Evolutionary conservation across 2,329 filamentous ascomycete genomes (phyloP), one percentile per base, ranked within the genome.

Genomic region (Niveomyces coronatus): DNA sequence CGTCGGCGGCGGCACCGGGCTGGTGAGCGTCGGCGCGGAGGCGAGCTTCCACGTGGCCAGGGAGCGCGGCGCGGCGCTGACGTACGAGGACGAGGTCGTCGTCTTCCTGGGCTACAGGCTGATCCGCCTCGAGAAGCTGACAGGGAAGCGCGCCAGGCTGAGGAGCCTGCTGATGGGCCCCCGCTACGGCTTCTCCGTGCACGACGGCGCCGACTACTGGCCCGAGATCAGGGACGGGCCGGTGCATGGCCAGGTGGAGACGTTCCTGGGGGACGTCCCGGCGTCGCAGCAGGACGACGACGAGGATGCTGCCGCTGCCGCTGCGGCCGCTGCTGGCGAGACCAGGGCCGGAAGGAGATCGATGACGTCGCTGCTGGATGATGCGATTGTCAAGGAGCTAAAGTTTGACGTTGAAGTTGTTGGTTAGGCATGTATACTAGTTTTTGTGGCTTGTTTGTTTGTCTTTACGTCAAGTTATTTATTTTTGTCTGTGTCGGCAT

Each of bases 161-260:
- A 53, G 52, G 3, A 39, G 60, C 13, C 48, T 57, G 3, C 71
- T 74, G 46, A 62, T 64, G 27, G 69, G 69, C 9, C 67, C 72
- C 47, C 62, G 49, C 39, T 40, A 48, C 28, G 52, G 51, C 10
- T 44, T 50, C n/a, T 43, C 50, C 8, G 43, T 53, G 19, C 44
- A 48, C 19, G 46, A 52, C 27, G 48, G 47, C 13, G 45, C 47
- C 22, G 51, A 54, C 37, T 49, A 53, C 37, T 49, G 47, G 47
- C 50, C 52, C 8, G 46, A 48, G 35, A 39, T 54, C 41, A 45
- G 45, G 14, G 52, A 53, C 34, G 39, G 44, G 33, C 50, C 51
- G 6, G 45, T 49, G 3, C 42, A 47, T 34, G 49, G 51, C 3
- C 45, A 49, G 20, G 41, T 47, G 4, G 44, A 48, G 39, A 39